Evolutionary conservation across 768 basidiomycete genomes (phyloP).

Genomic region (Infundibulicybe gibba): DNA sequence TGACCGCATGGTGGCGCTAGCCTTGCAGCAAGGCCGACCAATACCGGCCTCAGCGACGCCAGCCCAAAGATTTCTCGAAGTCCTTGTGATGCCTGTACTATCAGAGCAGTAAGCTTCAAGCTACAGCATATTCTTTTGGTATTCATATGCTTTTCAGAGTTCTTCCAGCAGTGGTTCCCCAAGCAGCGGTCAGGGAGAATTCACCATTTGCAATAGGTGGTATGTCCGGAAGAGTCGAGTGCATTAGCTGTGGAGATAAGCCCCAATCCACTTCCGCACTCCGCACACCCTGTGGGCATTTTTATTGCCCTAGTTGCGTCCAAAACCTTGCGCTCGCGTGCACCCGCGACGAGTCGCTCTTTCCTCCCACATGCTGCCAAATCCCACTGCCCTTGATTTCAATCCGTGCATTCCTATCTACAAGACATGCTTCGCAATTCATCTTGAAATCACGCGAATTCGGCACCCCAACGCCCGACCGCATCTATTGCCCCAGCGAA

Average conservation of each 20-base stretch:
- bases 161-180: no score
- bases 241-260: conserved; percentile 11
- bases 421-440: conserved; percentile 2
- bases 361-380: conserved; percentile 39
- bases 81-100: no score
- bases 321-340: conserved; percentile 26
- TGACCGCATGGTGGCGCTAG: conserved; percentile 11
- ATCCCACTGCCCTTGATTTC: conserved; percentile 16
- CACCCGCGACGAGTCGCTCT: conserved; percentile 34
- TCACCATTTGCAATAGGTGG: no score
- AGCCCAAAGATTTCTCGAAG: conserved; percentile 12
- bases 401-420: conserved; percentile 4
- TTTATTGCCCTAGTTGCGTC: conserved; percentile 31
- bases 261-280: conserved; percentile 4
- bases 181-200: no score
- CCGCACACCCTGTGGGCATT: conserved; percentile 32
- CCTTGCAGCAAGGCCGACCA: conserved; percentile 5
- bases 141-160: no score
- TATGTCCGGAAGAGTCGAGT: conserved; percentile 7
- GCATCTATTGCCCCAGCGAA: conserved; percentile 5
- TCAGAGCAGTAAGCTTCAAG: no score
- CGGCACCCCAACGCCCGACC: conserved; percentile 1
- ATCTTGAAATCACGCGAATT: conserved; percentile 10
- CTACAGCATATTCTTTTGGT: no score
- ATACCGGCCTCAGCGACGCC: conserved; percentile 8